Base-by-base conservation (phyloP, 345 rosid species). In the Populus alba region DNA sequence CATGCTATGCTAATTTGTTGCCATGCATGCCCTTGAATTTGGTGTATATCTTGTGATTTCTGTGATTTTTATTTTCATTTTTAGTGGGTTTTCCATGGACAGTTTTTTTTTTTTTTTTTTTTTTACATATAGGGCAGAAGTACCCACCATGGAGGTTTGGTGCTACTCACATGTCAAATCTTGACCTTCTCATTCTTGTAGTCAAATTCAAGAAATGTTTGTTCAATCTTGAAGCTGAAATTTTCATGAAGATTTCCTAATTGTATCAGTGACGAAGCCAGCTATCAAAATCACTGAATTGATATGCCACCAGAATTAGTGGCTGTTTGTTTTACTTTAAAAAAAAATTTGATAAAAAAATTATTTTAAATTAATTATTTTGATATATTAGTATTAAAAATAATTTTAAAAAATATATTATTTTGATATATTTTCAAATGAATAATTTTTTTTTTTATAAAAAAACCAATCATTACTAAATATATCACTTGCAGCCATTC, bases 201-300 rank as follows among this genome's bases (percentile, higher is more conserved):
- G 20, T 76, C 65, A 68, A 69, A 68, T 59, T 66, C 22, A 69
- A 69, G 79, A 75, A 6, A 68, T 68, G 53, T 9, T 23, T 76
- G 41, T 23, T 8, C 49, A 37, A 35, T 68, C 23, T 43, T 45
- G 63, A 23, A 73, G 2, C 3, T 57, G 67, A 11, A 6, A 37
- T 55, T 31, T 62, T 33, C 41, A 51, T 33, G 33, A 17, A 31
- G 20, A n/a, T 39, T 18, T 53, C n/a, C 41, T 35, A 17, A 18
- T 33, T 29, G 41, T 22, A 35, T 11, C 45, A 10, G 29, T 72
- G 20, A 35, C 35, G n/a, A 38, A n/a, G 35, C 29, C 22, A 67
- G 3, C 37, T 33, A 25, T 43, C 51, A 38, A 68, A 20, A 51
- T 18, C 57, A 51, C 4, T 23, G 39, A 39, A 38, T 8, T 39